phyloP scores from a whole-genome alignment of 768 basidiomycete species.

The Royoungia palumana region DNA sequence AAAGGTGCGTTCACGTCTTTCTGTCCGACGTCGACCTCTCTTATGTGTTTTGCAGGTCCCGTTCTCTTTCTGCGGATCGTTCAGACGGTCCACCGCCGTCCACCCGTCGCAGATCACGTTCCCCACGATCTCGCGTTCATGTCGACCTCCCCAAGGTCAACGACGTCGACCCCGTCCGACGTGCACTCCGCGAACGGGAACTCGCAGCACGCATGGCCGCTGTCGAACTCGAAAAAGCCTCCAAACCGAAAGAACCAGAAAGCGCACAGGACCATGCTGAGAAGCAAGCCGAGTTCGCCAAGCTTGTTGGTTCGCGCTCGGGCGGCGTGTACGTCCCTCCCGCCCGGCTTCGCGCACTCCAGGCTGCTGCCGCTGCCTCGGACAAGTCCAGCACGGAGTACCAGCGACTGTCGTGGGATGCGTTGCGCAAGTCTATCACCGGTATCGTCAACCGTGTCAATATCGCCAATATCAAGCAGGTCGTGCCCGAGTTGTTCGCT shows the following conservation, averaged over 20 bases:
- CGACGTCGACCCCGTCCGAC: slow-evolving; percentile 76
- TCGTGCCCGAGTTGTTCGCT: slow-evolving; percentile 85
- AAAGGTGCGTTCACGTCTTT: slow-evolving; percentile 28
- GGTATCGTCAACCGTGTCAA: slow-evolving; percentile 99
- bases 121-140: slow-evolving; percentile 31
- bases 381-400: slow-evolving; percentile 88
- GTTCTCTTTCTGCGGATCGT: slow-evolving; percentile 41
- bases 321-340: slow-evolving; percentile 98
- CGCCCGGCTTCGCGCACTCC: slow-evolving; percentile 85
- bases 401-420: slow-evolving; percentile 97
- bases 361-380: slow-evolving; percentile 68
- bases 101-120: slow-evolving; percentile 41
- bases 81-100: slow-evolving; percentile 37
- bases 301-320: slow-evolving; percentile 74
- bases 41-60: slow-evolving; percentile 38
- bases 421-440: slow-evolving; percentile 93
- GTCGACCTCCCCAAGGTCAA: slow-evolving; percentile 48
- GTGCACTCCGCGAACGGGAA: slow-evolving; percentile 75
- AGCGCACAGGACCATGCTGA: slow-evolving; percentile 51
- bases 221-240: slow-evolving; percentile 59
- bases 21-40: not conserved
- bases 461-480: slow-evolving; percentile 90
- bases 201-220: slow-evolving; percentile 69
- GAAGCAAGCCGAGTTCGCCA: slow-evolving; percentile 84
- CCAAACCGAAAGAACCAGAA: slow-evolving; percentile 49